Conservation (phyloP, 768 basidiomycete genomes). For the Kwoniella sp. region DNA sequence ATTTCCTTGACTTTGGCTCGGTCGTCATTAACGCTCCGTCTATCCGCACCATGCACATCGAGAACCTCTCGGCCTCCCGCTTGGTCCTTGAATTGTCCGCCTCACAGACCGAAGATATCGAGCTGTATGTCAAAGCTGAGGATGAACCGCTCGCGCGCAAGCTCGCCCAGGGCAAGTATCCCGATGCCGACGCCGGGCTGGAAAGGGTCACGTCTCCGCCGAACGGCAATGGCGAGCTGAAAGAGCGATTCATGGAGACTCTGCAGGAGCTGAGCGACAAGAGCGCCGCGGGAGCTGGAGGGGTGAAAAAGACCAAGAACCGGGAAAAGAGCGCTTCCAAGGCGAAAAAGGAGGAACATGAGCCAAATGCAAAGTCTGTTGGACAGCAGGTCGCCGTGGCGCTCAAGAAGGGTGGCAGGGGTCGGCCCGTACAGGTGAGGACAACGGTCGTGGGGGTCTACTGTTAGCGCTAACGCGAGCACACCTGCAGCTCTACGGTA, state of each 20-base stretch:
- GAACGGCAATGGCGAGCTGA: conserved; percentile 37
- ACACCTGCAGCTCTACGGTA: conserved; percentile 42
- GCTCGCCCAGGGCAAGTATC: conserved; percentile 12
- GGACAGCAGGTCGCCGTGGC: conserved; percentile 35
- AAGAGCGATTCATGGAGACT: conserved; percentile 48
- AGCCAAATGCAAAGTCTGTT: conserved; percentile 13
- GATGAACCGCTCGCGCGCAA: conserved; percentile 15
- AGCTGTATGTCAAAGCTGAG: conserved; percentile 39
- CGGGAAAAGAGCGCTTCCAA: conserved; percentile 19
- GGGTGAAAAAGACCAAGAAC: conserved; percentile 1
- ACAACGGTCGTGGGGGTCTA: too few species aligned
- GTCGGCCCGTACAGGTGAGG: conserved; percentile 36
- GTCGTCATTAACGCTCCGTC: conserved; percentile 43
- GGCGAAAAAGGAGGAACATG: conserved; percentile 4
- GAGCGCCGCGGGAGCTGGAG: conserved; percentile 1
- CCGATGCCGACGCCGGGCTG: conserved; percentile 6
- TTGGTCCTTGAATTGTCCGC: conserved; percentile 37
- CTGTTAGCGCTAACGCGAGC: too few species aligned
- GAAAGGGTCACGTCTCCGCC: conserved; percentile 28
- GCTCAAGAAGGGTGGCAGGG: conserved; percentile 42
- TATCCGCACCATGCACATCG: conserved; percentile 38
- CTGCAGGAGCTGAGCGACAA: conserved; percentile 25
- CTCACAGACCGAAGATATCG: conserved; percentile 46
- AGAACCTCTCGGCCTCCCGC: conserved; percentile 33
- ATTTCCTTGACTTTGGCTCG: conserved; percentile 47